phyloP scores from a whole-genome alignment of 2,329 filamentous ascomycete species.

The Diaporthe velutina region DNA sequence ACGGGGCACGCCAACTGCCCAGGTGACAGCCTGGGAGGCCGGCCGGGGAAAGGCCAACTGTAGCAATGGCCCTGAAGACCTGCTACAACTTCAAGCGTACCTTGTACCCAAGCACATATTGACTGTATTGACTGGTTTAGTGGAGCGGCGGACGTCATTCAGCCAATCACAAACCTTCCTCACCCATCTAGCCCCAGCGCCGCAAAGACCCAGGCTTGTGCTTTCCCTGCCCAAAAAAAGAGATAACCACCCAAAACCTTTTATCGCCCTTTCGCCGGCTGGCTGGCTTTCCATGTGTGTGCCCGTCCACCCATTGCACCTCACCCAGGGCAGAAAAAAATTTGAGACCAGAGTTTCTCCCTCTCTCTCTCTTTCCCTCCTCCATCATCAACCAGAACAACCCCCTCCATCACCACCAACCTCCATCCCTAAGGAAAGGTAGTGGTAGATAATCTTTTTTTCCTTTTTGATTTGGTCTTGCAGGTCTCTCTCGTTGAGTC shows the following conservation, averaged over 20 bases:
- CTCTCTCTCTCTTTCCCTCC: constrained; percentile 30
- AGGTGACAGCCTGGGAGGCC: neutral
- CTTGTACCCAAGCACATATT: neutral
- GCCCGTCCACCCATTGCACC: constrained; percentile 13
- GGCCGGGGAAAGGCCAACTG: neutral
- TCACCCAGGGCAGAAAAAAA: constrained; percentile 38
- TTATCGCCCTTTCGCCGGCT: constrained; percentile 10
- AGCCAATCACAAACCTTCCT: constrained; percentile 14
- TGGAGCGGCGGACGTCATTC: neutral
- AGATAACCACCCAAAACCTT: constrained; percentile 16
- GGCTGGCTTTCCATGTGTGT: neutral
- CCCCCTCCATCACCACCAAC: constrained; percentile 40
- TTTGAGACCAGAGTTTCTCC: constrained; percentile 34
- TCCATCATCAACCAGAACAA: constrained; percentile 36
- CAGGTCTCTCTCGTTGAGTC: constrained; percentile 34
- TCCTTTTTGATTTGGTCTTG: constrained; percentile 37
- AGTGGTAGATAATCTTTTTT: constrained; percentile 38
- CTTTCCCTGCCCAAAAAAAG: constrained; percentile 34
- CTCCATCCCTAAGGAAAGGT: constrained; percentile 38
- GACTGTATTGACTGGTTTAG: neutral
- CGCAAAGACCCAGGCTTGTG: constrained; percentile 26
- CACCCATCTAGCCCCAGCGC: neutral
- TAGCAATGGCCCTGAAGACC: too few species aligned
- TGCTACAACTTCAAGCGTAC: neutral
- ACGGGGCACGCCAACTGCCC: too few species aligned